Evolutionary conservation across 2,329 filamentous ascomycete species (phyloP).

Genomic region (Aspergillus sp.): DNA sequence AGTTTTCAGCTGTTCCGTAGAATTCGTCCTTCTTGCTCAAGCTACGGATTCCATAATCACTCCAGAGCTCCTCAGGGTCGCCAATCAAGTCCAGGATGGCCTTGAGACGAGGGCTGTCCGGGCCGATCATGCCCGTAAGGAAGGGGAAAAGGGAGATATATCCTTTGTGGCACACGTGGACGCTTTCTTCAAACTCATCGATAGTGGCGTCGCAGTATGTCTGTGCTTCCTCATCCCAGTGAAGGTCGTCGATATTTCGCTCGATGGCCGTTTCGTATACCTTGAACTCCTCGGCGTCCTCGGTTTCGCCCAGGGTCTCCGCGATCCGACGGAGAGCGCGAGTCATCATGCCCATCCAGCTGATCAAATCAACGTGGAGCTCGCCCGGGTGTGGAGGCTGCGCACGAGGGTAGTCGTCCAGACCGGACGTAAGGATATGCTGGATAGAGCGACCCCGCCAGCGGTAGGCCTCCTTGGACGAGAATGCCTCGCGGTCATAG

Average conservation of each 20-base stretch:
- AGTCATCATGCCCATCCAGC: slow-evolving; percentile 97
- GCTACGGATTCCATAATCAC: slow-evolving; percentile 81
- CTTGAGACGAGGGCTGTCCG: slow-evolving; percentile 72
- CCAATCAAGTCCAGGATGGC: slow-evolving; percentile 74
- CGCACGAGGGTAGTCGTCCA: slow-evolving; percentile 93
- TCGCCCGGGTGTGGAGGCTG: slow-evolving; percentile 94
- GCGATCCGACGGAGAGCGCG: slow-evolving; percentile 81
- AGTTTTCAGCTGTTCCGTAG: slow-evolving; percentile 92
- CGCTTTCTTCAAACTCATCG: slow-evolving; percentile 89
- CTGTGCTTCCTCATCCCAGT: slow-evolving; percentile 79
- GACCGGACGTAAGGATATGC: slow-evolving; percentile 87
- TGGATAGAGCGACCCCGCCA: slow-evolving; percentile 87
- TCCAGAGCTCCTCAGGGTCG: slow-evolving; percentile 86
- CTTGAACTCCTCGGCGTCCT: slow-evolving; percentile 72
- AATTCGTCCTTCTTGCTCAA: slow-evolving; percentile 78
- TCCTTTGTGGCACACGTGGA: slow-evolving; percentile 91
- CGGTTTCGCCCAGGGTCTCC: slow-evolving; percentile 67
- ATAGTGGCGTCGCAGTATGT: slow-evolving; percentile 95
- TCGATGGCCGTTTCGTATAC: slow-evolving; percentile 74
- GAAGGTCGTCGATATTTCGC: slow-evolving; percentile 85
- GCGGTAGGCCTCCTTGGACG: slow-evolving; percentile 86
- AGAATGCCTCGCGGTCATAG: slow-evolving; percentile 87
- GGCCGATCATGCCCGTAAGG: slow-evolving; percentile 73
- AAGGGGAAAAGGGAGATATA: slow-evolving; percentile 95
- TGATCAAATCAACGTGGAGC: slow-evolving; percentile 90